Percentiles rank a stretch among this genome's conserved stretches.
These are phyloP conservation scores for Suillus subalutaceus DNA, from an alignment of 768 basidiomycete genomes.

Conservation along the genomic window DNA sequence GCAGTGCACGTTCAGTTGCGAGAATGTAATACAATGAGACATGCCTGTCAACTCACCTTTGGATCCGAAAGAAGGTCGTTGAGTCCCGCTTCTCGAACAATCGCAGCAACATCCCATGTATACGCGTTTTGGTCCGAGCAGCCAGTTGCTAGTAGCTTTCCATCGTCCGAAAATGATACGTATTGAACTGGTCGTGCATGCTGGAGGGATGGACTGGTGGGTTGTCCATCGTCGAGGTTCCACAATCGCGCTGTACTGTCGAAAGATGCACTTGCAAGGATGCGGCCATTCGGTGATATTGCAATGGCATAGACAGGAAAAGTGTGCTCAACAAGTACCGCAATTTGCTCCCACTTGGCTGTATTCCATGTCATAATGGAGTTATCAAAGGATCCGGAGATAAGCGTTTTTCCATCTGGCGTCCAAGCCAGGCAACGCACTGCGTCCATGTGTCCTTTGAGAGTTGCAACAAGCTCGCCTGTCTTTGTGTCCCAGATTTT, in stretches of 20 bases:
- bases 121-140: background rate
- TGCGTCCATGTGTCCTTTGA: background rate
- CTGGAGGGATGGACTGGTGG: background rate
- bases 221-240: background rate
- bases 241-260: background rate
- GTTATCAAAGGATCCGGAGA: background rate
- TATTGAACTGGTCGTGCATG: background rate
- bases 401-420: background rate
- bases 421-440: background rate
- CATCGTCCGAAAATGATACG: background rate
- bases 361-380: background rate
- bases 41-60: background rate
- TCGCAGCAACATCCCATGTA: background rate
- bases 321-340: background rate
- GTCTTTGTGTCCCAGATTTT: background rate
- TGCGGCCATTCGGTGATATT: background rate
- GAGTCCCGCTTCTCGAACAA: background rate
- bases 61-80: background rate
- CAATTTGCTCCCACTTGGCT: background rate
- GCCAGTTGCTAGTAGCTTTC: background rate
- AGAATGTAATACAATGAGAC: background rate
- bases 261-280: background rate
- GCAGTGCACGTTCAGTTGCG: background rate
- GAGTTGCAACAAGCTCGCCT: background rate
- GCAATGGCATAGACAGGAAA: fast-evolving